A percentile compares a stretch with the other conserved stretches of the same genome.
phyloP scores from a whole-genome alignment of 768 basidiomycete genomes.

The Exsudoporus frostii region DNA sequence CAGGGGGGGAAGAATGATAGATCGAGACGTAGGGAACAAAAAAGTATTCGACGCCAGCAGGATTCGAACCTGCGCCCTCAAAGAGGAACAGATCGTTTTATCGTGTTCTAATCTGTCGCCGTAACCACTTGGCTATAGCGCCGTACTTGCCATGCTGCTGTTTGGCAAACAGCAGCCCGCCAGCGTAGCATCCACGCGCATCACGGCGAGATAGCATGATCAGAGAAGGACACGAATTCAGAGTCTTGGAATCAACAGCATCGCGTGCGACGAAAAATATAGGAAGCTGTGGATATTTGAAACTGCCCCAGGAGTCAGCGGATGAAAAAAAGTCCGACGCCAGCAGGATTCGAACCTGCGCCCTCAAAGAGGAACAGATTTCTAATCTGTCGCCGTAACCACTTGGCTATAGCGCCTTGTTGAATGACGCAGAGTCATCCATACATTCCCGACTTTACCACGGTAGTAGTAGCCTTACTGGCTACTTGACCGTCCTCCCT shows the following conservation, averaged over 20 bases:
- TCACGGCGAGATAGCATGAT: too few species aligned
- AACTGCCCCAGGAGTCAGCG: too few species aligned
- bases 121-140: conserved; percentile 77
- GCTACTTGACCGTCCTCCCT: too few species aligned
- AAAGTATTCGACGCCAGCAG: conserved; percentile 34
- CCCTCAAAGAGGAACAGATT: conserved; percentile 38
- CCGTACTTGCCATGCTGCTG: conserved; percentile 25
- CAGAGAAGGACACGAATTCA: too few species aligned
- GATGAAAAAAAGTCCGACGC: conserved; percentile 32
- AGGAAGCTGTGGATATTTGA: too few species aligned
- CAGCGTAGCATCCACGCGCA: too few species aligned
- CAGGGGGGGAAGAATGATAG: too few species aligned
- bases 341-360: conserved; percentile 43
- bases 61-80: conserved; percentile 48
- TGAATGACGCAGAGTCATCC: accelerated
- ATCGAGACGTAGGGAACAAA: too few species aligned
- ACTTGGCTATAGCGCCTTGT: conserved; percentile 68
- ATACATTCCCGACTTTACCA: accelerated
- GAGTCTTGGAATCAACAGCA: too few species aligned
- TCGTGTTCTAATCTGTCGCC: conserved; percentile 62
- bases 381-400: conserved; percentile 76
- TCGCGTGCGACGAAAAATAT: too few species aligned
- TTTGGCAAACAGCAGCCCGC: too few species aligned
- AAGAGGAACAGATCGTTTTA: not conserved
- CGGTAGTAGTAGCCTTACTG: too few species aligned